phyloP scores from a whole-genome alignment of 1,284 basidiomycete species.

The Xerocomus amazonicus region DNA sequence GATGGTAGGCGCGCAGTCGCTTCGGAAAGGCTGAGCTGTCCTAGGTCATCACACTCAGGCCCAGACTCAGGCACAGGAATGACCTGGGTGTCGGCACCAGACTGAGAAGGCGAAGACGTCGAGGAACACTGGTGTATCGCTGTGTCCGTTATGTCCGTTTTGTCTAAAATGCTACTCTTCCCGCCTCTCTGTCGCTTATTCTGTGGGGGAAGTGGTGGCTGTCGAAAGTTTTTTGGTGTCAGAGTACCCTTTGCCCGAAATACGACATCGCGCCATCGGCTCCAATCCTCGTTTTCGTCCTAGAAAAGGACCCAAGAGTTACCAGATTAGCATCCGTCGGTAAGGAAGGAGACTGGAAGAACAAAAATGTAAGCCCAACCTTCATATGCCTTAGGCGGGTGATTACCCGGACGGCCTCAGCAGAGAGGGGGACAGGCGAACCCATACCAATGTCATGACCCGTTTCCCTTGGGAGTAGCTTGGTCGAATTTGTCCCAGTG shows the following conservation, averaged over 20 bases:
- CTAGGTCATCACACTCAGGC: neutral
- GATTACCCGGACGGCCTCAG: slow-evolving; percentile 82
- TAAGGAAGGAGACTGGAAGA: neutral
- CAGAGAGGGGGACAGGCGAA: slow-evolving; percentile 81
- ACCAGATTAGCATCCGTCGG: neutral
- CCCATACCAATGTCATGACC: slow-evolving; percentile 87
- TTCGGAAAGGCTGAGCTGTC: slow-evolving; percentile 20
- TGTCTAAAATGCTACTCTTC: neutral
- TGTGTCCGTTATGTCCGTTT: too few relatives aligned
- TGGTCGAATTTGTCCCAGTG: slow-evolving; percentile 30
- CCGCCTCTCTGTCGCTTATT: slow-evolving; percentile 57
- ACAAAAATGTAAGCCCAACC: slow-evolving; percentile 36
- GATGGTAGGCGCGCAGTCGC: slow-evolving; percentile 20
- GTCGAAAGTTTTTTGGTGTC: slow-evolving; percentile 45
- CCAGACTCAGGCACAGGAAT: neutral
- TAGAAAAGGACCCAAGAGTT: slow-evolving; percentile 24
- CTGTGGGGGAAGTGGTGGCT: slow-evolving; percentile 51
- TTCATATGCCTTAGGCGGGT: slow-evolving; percentile 83
- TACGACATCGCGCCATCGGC: slow-evolving; percentile 82
- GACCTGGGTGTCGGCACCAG: too few relatives aligned
- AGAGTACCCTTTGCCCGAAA: slow-evolving; percentile 68
- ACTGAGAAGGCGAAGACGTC: too few relatives aligned
- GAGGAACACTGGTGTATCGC: too few relatives aligned
- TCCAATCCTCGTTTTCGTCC: slow-evolving; percentile 93
- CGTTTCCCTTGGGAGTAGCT: slow-evolving; percentile 70